Base-by-base conservation (phyloP, 1,284 basidiomycete genomes). In the Trichosporon coremiiforme region DNA sequence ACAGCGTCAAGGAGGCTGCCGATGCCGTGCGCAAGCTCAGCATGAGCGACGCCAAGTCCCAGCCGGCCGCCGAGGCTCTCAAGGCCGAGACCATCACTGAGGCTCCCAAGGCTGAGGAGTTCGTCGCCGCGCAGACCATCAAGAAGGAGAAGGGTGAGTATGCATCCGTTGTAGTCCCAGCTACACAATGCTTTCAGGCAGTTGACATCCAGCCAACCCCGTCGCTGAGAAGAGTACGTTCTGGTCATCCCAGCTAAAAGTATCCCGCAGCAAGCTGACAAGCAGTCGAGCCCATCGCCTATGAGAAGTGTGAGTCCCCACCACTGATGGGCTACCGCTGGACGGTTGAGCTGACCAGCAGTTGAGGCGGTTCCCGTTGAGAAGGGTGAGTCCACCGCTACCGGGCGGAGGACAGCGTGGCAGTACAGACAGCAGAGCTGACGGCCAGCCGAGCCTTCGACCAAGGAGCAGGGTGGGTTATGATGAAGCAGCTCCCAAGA, bases 1-100 rank as follows among this genome's bases (percentile, higher is more conserved):
- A 60, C 20, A 60, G 17, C 57, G 57, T 60, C 57, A 33, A 60
- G 57, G 31, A 60, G 57, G 57, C 31, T 12, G 29, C 55, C 29
- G 55, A 57, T 2, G 55, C 22, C 2, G 55, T 57, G 12, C 25
- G n/a, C 22, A 57, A 57, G 55, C 55, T 57, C 29, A 31, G 25
- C 55, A 20, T 57, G 25, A 33, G 15, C 31, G 57, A 60, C 29
- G 33, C 33, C 8, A 33, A 33, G 33, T 8, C 33, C 33, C 3
- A 33, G 33, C 4, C 33, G 4, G 33, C 31, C 29, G 31, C 2
- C 6, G 29, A 60, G 31, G 57, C 8, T n/a, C n/a, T n/a, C 57
- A 60, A 60, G 55, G 25, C 29, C 12, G 55, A 57, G 57, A 5
- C 57, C 6, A 29, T 20, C 55, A 13, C 55, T 8, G 25, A 57